phyloP scores from a whole-genome alignment of 225 moss, liverwort and hornwort species.

The Sphagnum contortum region DNA sequence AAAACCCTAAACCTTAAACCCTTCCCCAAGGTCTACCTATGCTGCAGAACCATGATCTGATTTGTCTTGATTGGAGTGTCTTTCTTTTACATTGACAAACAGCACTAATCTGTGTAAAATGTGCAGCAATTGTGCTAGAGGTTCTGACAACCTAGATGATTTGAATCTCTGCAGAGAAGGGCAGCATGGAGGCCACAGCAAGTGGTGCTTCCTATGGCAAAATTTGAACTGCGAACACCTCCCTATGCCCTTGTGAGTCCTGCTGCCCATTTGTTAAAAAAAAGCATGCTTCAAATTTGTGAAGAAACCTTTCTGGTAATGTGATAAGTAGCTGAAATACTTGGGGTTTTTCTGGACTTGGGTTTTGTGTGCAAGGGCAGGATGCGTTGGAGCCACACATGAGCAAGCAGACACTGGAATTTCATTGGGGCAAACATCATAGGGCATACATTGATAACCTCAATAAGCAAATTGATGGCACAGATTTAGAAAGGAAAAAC shows the following conservation, averaged over 20 bases:
- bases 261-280: background rate
- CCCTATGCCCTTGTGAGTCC: slow-evolving; percentile 24
- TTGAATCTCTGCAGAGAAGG: background rate
- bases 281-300: too few species aligned
- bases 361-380: slow-evolving; percentile 14
- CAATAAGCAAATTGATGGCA: slow-evolving; percentile 66
- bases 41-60: too few species aligned
- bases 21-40: too few species aligned
- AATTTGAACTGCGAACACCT: slow-evolving; percentile 32
- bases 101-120: too few species aligned
- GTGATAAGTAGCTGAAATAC: too few species aligned
- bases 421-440: slow-evolving; percentile 91
- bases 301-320: too few species aligned
- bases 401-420: slow-evolving; percentile 78
- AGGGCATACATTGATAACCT: slow-evolving; percentile 64
- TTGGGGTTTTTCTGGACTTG: too few species aligned
- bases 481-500: slow-evolving; percentile 54
- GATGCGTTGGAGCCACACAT: slow-evolving; percentile 84
- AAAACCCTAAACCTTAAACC: too few species aligned
- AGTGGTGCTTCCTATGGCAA: slow-evolving; percentile 18
- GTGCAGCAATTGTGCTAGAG: too few species aligned
- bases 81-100: too few species aligned
- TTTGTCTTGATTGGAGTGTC: too few species aligned
- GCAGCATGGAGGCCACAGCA: background rate
- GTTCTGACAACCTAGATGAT: too few species aligned